Conservation (phyloP, 225 moss, liverwort and hornwort genomes). For the Polytrichum formosum region DNA sequence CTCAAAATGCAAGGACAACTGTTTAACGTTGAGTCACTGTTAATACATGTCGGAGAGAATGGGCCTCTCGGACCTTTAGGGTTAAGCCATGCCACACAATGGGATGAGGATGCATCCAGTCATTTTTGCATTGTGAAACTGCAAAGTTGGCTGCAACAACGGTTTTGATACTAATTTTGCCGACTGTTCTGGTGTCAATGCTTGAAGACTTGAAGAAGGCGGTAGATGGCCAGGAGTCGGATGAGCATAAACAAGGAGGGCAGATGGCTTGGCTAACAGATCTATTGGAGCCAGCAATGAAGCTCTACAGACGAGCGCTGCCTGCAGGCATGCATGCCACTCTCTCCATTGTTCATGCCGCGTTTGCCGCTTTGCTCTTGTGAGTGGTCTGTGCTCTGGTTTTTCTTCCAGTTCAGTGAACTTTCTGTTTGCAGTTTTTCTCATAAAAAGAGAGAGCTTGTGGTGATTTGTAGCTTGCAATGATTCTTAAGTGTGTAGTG, state of each 20-base stretch:
- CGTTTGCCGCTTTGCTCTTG: conserved; percentile 24
- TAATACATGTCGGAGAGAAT: too few relatives aligned
- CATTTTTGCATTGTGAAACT: neutral
- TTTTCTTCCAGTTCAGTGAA: neutral
- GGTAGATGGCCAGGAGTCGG: conserved; percentile 14
- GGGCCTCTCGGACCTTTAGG: neutral
- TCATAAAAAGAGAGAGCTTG: too few relatives aligned
- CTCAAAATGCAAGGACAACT: too few relatives aligned
- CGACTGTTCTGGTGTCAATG: neutral
- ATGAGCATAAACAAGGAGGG: conserved; percentile 29
- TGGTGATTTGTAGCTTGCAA: too few relatives aligned
- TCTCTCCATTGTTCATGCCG: conserved; percentile 33
- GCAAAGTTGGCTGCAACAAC: neutral
- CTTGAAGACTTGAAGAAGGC: conserved; percentile 35
- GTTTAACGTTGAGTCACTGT: too few relatives aligned
- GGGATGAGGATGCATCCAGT: neutral
- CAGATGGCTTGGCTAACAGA: conserved; percentile 50
- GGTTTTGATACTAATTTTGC: neutral
- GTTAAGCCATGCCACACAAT: conserved; percentile 1
- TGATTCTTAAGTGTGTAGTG: too few relatives aligned
- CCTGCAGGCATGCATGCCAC: conserved; percentile 55
- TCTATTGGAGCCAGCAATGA: conserved; percentile 55
- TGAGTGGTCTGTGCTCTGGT: conserved; percentile 41
- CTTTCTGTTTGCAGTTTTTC: too few relatives aligned
- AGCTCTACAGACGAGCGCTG: conserved; percentile 57